Evolutionary conservation across 2,329 filamentous ascomycete genomes (phyloP), one percentile per base, ranked within the genome.

Genomic region (Myriosclerotinia duriaeana): DNA sequence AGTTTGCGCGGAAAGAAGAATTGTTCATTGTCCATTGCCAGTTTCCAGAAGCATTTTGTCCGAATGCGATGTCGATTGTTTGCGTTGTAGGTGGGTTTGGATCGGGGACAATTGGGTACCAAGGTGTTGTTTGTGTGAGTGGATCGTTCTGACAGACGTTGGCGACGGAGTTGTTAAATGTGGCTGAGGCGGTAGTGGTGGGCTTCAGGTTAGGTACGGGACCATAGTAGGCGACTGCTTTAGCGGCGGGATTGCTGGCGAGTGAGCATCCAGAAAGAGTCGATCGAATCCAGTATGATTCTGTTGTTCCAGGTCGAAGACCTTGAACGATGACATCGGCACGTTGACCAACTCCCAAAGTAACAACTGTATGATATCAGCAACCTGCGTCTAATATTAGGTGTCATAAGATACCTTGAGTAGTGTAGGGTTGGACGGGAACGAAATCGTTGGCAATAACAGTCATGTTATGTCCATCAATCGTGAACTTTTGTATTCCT

Each of bases 221-320:
- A 3, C 87, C 80, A 74, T 91, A 91, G 77, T 88, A 89, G 48
- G 91, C 80, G 11, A 83, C 85, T 0, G 87, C 89, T 1, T 85
- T 73, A 4, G 83, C 87, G 63, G 82, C 72, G 1, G 81, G 82
- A 53, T 84, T 80, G 26, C 75, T 78, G 2, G 80, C 73, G 1
- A 78, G 69, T 3, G 83, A 81, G 78, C 84, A 86, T 6, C 34
- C 66, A 14, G 50, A n/a, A 30, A 72, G 58, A 12, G 86, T 77
- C 71, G 81, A 79, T 50, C 86, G 83, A 79, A 89, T 85, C 81
- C 83, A 87, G 72, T 84, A 87, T 38, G 69, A 61, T 2, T 68
- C 70, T 20, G 34, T 69, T 2, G 82, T 77, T 15, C 78, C 76
- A 17, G 15, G 7, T 15, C 78, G 77, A 12, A 78, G 79, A 9